Evolutionary conservation across 768 basidiomycete species (phyloP).

Genomic region (Boletus eberwhitei): DNA sequence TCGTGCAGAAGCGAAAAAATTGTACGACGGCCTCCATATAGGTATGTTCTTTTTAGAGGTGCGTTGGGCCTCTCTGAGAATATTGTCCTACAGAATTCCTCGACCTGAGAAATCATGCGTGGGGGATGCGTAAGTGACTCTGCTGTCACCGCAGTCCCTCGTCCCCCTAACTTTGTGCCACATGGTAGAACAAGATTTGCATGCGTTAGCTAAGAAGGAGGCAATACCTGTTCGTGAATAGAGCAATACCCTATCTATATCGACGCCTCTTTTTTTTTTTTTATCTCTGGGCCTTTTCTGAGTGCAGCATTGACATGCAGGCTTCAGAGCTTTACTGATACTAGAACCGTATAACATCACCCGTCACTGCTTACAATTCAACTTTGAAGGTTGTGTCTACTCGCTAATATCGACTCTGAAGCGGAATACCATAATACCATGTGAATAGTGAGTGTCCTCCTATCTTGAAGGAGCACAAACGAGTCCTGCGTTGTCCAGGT

Average conservation of each 20-base stretch:
- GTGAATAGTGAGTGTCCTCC: background rate
- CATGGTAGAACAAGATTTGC: slow-evolving; percentile 71
- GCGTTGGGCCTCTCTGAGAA: background rate
- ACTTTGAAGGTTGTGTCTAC: background rate
- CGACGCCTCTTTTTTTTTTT: background rate
- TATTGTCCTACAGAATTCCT: slow-evolving; percentile 57
- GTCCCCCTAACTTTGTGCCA: background rate
- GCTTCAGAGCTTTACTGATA: no score
- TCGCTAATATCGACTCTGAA: background rate
- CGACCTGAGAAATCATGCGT: slow-evolving; percentile 76
- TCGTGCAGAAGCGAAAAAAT: slow-evolving; percentile 80
- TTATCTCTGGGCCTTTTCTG: background rate
- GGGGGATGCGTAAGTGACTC: slow-evolving; percentile 76
- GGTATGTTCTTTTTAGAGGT: slow-evolving; percentile 41
- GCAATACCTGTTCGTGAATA: slow-evolving; percentile 57
- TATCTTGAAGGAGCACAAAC: background rate
- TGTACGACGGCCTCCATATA: slow-evolving; percentile 80
- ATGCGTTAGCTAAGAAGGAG: slow-evolving; percentile 68
- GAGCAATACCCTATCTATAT: slow-evolving; percentile 14
- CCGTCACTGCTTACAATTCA: background rate
- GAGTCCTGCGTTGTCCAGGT: background rate
- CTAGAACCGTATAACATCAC: background rate
- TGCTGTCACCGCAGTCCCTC: background rate
- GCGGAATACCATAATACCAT: no score
- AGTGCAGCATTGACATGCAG: background rate